A percentile compares a stretch with the other conserved stretches of the same genome.
Conservation (phyloP, 179 eudicot species). For the Spergularia azorica region DNA sequence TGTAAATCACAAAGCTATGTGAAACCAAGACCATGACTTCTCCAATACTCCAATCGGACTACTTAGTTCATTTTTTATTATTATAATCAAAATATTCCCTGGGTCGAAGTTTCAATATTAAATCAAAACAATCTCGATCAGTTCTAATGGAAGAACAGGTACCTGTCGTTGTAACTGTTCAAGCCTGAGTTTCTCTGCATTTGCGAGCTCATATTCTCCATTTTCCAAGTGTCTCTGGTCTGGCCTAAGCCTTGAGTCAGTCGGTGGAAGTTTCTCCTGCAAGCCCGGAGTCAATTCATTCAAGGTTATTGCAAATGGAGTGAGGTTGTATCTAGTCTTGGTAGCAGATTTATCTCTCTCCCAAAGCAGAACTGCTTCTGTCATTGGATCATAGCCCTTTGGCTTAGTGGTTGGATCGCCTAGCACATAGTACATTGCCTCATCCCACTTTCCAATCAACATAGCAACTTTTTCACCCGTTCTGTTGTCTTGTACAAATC, state of each 20-base stretch:
- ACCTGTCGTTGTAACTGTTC: constrained; percentile 98
- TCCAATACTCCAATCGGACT: not conserved
- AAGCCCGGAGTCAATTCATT: constrained; percentile 87
- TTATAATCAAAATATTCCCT: too few species aligned
- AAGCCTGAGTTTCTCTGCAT: constrained; percentile 92
- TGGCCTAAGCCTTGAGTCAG: constrained; percentile 94
- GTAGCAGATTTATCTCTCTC: constrained; percentile 78
- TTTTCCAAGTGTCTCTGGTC: constrained; percentile 97
- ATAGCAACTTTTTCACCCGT: constrained; percentile 96
- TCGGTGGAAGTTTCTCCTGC: constrained; percentile 81
- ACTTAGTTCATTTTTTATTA: not conserved
- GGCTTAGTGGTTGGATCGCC: constrained; percentile 91
- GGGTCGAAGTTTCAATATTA: too few species aligned
- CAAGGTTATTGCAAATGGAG: constrained; percentile 90
- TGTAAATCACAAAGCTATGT: not conserved
- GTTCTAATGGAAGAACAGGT: constrained; percentile 8
- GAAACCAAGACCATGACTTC: not conserved
- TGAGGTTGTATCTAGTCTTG: constrained; percentile 87
- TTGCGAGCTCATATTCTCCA: constrained; percentile 93
- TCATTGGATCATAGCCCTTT: constrained; percentile 98
- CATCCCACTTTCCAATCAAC: constrained; percentile 98
- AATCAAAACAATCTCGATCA: not conserved
- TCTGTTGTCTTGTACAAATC: constrained; percentile 90
- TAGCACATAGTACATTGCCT: constrained; percentile 93
- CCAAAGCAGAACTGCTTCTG: constrained; percentile 91